Conservation (phyloP, 345 rosid species). For the Hibiscus trionum region DNA sequence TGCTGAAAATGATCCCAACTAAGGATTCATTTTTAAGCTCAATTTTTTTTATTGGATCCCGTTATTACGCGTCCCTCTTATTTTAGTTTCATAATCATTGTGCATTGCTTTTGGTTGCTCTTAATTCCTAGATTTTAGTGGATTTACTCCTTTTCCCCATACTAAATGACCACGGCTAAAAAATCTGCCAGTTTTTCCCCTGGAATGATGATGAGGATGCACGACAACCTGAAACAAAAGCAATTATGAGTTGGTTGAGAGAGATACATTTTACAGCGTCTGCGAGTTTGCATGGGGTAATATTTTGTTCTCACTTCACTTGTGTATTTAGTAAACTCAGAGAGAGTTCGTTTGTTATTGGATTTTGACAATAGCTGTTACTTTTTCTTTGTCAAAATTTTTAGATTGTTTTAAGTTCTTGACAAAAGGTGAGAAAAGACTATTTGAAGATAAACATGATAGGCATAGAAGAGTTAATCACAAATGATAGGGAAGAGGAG, state of each 20-base stretch:
- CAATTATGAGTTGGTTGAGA: conserved; percentile 78
- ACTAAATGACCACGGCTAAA: conserved; percentile 14
- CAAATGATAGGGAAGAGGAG: background rate
- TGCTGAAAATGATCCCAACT: background rate
- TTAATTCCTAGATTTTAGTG: conserved; percentile 12
- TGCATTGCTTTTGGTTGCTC: background rate
- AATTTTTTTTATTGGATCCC: background rate
- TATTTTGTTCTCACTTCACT: conserved; percentile 3
- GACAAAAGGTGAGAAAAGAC: background rate
- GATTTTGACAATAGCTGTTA: background rate
- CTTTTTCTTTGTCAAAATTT: background rate
- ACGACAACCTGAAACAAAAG: conserved; percentile 85
- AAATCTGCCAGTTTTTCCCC: conserved; percentile 57
- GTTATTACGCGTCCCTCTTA: background rate
- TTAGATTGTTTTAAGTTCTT: background rate
- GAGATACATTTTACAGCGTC: conserved; percentile 73
- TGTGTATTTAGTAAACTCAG: conserved; percentile 3
- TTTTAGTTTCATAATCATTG: background rate
- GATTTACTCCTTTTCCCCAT: conserved; percentile 11
- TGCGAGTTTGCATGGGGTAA: conserved; percentile 93
- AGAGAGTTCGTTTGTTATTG: background rate
- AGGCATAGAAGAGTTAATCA: conserved; percentile 2
- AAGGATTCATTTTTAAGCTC: background rate
- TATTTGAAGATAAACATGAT: background rate
- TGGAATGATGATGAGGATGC: conserved; percentile 47